Percentiles rank a stretch among this genome's conserved stretches.
These are phyloP conservation scores for Amoebophrya sp. DNA, from an alignment of 169 alveolate species.

Conservation along the genomic window DNA sequence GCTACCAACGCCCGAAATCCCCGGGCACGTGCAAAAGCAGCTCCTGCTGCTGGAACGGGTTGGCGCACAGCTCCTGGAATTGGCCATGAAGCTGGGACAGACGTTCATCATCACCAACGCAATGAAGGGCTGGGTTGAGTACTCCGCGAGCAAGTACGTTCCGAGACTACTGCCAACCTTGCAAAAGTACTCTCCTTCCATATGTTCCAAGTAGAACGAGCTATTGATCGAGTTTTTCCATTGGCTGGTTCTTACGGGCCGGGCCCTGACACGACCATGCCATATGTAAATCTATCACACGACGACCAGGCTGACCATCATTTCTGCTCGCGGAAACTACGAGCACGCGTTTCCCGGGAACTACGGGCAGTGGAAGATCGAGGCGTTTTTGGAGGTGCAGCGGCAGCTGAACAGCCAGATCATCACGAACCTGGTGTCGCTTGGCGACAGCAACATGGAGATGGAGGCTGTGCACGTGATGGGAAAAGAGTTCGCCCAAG, in stretches of 20 bases:
- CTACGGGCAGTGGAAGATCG: constrained; percentile 66
- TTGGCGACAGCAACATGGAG: constrained; percentile 84
- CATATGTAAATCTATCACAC: no score
- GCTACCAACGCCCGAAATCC: no score
- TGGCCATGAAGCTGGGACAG: constrained; percentile 53
- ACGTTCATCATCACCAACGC: constrained; percentile 82
- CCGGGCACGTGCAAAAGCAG: background rate
- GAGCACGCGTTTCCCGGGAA: constrained; percentile 70
- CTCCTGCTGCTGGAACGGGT: constrained; percentile 8
- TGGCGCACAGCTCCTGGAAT: constrained; percentile 35
- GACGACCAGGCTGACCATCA: constrained; percentile 56
- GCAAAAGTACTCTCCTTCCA: constrained; percentile 21
- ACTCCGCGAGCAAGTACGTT: constrained; percentile 57
- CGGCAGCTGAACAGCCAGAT: constrained; percentile 57
- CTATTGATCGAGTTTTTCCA: no score
- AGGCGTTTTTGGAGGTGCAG: constrained; percentile 69
- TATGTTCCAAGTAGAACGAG: no score
- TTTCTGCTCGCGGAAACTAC: constrained; percentile 74
- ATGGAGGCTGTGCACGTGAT: constrained; percentile 86
- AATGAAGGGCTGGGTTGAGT: constrained; percentile 87
- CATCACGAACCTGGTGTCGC: constrained; percentile 73
- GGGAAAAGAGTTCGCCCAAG: constrained; percentile 71
- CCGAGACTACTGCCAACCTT: constrained; percentile 44
- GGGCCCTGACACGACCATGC: no score
- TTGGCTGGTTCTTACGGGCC: no score